Evolutionary conservation across 768 basidiomycete genomes (phyloP), one percentile per base, ranked within the genome.

Genomic region (Daedaleopsis nitida): DNA sequence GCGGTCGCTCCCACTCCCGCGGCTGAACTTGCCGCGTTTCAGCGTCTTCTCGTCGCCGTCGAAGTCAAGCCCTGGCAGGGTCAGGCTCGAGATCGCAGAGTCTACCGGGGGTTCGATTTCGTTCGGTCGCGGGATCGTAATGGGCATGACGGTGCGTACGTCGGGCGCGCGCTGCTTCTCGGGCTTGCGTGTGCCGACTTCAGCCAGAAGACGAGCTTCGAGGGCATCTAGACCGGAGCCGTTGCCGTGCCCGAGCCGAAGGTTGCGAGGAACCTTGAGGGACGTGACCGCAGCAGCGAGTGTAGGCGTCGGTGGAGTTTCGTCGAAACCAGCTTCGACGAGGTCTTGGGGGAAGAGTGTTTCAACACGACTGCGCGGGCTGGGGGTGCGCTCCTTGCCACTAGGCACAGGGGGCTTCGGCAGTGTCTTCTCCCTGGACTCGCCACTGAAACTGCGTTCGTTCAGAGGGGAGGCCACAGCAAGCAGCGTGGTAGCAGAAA

Each of bases 191-290:
- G 90, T 92, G 27, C 91, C 91, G 8, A 92, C 90, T 66, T 92
- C 85, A 0, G 83, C 85, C 0, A 88, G 73, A 4, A 93, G 75
- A 54, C 85, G 77, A 51, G 83, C 78, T 69, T 93, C 91, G 9
- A 93, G 74, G 3, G 86, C 90, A 64, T 93, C 90, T 3, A 93
- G 74, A 10, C 90, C 90, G 52, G 78, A 85, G 2, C 38, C 32
- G 21, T 54, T 43, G 65, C 62, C 52, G 7, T 32, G 27, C 27
- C 47, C 52, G 11, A 52, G 60, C 5, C 59, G 54, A 5, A 58
- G 49, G 4, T 65, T 57, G 11, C 58, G 52, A 13, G 69, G 66
- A 9, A 66, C 67, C 34, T 71, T 71, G 21, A 74, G 68, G 32
- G 75, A 69, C 0, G 69, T 63, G 6, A 75, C 47, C 0, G 72